These are phyloP conservation scores for Karstenula rhodostoma DNA, from an alignment of 2,329 filamentous ascomycete species.

Conservation along the genomic window DNA sequence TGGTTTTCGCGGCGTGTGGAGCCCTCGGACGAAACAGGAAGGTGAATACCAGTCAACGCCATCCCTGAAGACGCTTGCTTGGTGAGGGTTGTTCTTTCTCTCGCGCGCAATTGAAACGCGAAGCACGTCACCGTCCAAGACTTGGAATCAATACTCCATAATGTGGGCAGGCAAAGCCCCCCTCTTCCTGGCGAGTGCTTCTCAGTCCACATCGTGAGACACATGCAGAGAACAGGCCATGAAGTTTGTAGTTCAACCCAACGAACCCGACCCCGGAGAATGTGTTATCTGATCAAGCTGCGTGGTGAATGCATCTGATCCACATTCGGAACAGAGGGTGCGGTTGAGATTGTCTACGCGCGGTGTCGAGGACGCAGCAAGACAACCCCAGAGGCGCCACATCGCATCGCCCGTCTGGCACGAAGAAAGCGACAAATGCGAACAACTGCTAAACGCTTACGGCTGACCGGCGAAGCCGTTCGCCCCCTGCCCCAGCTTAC, in stretches of 20 bases:
- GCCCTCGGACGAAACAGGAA: constrained; percentile 17
- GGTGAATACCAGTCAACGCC: constrained; percentile 6
- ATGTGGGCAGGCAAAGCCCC: neutral
- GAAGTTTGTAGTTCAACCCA: neutral
- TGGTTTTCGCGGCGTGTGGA: constrained; percentile 10
- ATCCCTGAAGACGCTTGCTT: neutral
- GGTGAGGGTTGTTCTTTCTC: neutral
- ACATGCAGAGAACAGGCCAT: neutral
- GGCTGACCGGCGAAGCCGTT: constrained; percentile 11
- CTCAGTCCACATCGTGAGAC: too few relatives aligned
- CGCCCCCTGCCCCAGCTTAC: neutral
- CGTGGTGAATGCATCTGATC: neutral
- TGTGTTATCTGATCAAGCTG: too few relatives aligned
- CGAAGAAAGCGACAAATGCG: constrained; percentile 9
- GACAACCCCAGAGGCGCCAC: neutral
- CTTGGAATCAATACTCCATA: neutral
- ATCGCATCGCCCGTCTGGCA: neutral
- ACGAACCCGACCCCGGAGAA: too few relatives aligned
- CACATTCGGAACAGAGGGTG: neutral
- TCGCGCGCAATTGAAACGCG: neutral
- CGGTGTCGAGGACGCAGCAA: neutral
- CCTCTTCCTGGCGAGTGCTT: neutral
- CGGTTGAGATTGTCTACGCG: neutral
- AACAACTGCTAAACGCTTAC: constrained; percentile 14
- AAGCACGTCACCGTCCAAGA: neutral